Evolutionary conservation across 805 yeast species (phyloP).

Genomic region (Candida ortonii): DNA sequence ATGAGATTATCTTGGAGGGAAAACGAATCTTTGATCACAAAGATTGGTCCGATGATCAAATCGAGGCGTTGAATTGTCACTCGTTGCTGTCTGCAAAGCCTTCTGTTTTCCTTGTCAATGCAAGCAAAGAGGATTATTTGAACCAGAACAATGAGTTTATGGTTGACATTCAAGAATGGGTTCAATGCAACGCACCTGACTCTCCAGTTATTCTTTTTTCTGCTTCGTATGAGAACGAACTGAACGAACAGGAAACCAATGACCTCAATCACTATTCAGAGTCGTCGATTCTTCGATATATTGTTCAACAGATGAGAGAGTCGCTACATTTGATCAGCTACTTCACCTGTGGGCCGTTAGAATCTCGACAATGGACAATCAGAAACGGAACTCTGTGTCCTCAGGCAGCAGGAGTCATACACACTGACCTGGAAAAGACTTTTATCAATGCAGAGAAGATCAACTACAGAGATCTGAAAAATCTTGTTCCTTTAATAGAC

Average conservation of each 20-base stretch:
- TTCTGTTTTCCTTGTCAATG: constrained; percentile 85
- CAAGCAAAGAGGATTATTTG: constrained; percentile 83
- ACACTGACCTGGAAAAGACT: constrained; percentile 91
- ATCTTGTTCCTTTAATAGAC: constrained; percentile 57
- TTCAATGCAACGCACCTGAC: constrained; percentile 81
- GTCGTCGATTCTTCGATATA: constrained; percentile 78
- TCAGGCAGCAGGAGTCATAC: constrained; percentile 98
- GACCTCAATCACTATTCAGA: constrained; percentile 49
- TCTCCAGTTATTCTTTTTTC: constrained; percentile 37
- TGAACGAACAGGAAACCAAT: constrained; percentile 14
- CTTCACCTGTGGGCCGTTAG: constrained; percentile 95
- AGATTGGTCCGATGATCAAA: constrained; percentile 86
- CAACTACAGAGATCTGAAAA: constrained; percentile 76
- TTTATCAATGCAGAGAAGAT: constrained; percentile 93
- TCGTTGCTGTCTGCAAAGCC: constrained; percentile 93
- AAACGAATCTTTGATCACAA: constrained; percentile 79
- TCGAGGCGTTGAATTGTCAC: constrained; percentile 84
- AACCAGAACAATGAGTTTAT: constrained; percentile 88
- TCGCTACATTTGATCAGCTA: constrained; percentile 84
- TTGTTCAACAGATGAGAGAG: constrained; percentile 82
- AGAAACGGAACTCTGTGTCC: constrained; percentile 92
- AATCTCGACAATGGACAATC: constrained; percentile 97
- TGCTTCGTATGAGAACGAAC: constrained; percentile 31
- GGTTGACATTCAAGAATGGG: constrained; percentile 84
- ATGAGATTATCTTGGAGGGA: constrained; percentile 75